Percentiles rank a stretch among this genome's conserved stretches.
These are phyloP conservation scores for Cyclospora cayetanensis DNA, from an alignment of 169 alveolate species.

Conservation along the genomic window DNA sequence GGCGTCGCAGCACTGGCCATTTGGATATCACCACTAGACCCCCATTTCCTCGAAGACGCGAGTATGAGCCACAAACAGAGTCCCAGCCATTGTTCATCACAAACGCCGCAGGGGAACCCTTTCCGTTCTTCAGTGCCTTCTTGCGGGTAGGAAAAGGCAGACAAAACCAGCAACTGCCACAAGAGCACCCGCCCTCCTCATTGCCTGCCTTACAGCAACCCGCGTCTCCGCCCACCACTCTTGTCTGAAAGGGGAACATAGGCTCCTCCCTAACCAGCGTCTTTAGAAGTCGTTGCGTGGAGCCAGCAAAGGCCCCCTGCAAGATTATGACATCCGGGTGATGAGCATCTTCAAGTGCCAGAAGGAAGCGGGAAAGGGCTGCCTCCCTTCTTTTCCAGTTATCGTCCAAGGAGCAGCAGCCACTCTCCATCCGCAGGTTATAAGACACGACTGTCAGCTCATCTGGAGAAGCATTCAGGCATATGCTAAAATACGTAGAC, in stretches of 20 bases:
- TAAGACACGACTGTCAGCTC: conserved; percentile 77
- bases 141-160: conserved; percentile 41
- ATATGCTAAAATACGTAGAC: conserved; percentile 68
- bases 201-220: conserved; percentile 41
- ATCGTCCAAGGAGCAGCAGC: conserved; percentile 60
- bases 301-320: conserved; percentile 64
- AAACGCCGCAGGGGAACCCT: not conserved
- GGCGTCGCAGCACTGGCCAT: conserved; percentile 75
- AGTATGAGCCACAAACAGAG: conserved; percentile 67
- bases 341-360: conserved; percentile 14
- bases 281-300: conserved; percentile 31
- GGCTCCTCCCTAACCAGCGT: conserved; percentile 54
- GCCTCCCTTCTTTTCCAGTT: conserved; percentile 73
- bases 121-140: not conserved
- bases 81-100: conserved; percentile 60
- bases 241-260: conserved; percentile 61
- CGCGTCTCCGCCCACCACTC: conserved; percentile 61
- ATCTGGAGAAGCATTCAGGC: conserved; percentile 60
- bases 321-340: conserved; percentile 71
- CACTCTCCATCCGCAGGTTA: conserved; percentile 71
- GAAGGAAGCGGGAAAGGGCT: conserved; percentile 56
- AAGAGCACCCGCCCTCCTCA: conserved; percentile 41
- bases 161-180: conserved; percentile 61
- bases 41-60: conserved; percentile 73
- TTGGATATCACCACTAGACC: conserved; percentile 79